Percentiles rank a stretch among this genome's conserved stretches.
Conservation (phyloP, 768 basidiomycete genomes). For the Suillus clintonianus region DNA sequence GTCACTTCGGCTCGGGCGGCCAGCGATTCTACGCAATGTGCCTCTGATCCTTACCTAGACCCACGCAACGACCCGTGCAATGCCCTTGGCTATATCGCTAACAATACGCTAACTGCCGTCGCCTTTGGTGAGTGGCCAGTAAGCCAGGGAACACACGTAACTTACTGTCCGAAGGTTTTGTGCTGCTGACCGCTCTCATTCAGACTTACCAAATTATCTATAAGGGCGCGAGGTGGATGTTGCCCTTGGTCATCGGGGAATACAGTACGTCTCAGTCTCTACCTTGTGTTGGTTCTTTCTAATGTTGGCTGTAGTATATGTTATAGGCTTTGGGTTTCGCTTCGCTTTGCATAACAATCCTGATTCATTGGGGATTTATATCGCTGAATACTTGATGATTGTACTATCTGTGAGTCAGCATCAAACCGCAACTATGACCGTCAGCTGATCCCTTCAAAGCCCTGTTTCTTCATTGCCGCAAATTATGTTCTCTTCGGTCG, state of each 20-base stretch:
- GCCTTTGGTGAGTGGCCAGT: slow-evolving; percentile 42
- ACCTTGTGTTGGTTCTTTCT: neutral
- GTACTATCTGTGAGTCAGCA: slow-evolving; percentile 48
- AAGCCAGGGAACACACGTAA: neutral
- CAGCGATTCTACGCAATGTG: slow-evolving; percentile 8
- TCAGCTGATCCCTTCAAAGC: slow-evolving; percentile 35
- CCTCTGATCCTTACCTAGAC: slow-evolving; percentile 46
- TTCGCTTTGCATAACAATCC: slow-evolving; percentile 57
- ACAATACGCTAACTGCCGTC: slow-evolving; percentile 51
- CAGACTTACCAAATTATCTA: slow-evolving; percentile 46
- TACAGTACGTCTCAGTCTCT: slow-evolving; percentile 42
- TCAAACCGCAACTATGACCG: neutral
- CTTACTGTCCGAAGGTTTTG: slow-evolving; percentile 28
- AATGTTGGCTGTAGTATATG: slow-evolving; percentile 44
- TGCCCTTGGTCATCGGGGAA: slow-evolving; percentile 60
- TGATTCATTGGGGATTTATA: slow-evolving; percentile 53
- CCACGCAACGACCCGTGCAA: slow-evolving; percentile 56
- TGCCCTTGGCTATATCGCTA: slow-evolving; percentile 56
- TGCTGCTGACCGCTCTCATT: slow-evolving; percentile 41
- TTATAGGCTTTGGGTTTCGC: slow-evolving; percentile 55
- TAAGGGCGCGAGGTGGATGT: slow-evolving; percentile 59
- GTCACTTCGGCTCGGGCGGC: slow-evolving; percentile 3
- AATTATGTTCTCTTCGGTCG: slow-evolving; percentile 69
- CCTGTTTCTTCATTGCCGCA: slow-evolving; percentile 74
- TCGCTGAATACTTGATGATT: slow-evolving; percentile 58